These are phyloP conservation scores for Medicago ruthenica DNA, from an alignment of 306 rosid species.

Conservation along the genomic window DNA sequence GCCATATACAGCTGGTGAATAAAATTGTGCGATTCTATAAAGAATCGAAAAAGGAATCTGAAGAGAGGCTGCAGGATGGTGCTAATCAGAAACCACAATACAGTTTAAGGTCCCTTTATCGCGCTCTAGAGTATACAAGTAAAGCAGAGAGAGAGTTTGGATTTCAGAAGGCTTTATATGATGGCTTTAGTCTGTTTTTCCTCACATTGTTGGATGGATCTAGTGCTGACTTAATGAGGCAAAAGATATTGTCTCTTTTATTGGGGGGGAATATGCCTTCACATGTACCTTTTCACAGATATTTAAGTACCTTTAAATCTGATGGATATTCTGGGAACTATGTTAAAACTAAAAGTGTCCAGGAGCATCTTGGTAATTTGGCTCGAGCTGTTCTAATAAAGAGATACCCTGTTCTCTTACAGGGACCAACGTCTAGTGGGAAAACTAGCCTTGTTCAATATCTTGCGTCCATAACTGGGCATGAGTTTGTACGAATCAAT, in stretches of 20 bases:
- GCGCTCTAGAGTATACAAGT: constrained; percentile 81
- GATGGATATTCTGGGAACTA: constrained; percentile 50
- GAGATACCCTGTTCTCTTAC: constrained; percentile 89
- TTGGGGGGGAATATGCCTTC: constrained; percentile 61
- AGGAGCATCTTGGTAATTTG: constrained; percentile 77
- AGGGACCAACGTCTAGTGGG: constrained; percentile 98
- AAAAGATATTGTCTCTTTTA: constrained; percentile 58
- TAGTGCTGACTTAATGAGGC: constrained; percentile 71
- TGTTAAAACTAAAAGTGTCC: constrained; percentile 71
- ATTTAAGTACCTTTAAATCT: constrained; percentile 49
- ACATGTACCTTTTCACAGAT: constrained; percentile 51
- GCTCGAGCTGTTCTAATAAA: constrained; percentile 78
- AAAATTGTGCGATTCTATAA: constrained; percentile 73
- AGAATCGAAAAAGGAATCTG: constrained; percentile 70
- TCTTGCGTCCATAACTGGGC: constrained; percentile 83
- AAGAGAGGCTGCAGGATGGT: constrained; percentile 91
- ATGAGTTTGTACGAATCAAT: constrained; percentile 85
- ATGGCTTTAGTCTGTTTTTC: constrained; percentile 93
- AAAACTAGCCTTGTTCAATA: constrained; percentile 92
- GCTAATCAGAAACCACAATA: constrained; percentile 93
- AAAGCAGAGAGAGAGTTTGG: constrained; percentile 68
- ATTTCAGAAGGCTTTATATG: constrained; percentile 72
- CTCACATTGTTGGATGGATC: constrained; percentile 74
- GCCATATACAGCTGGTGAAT: constrained; percentile 52
- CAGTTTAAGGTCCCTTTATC: constrained; percentile 94